phyloP scores from a whole-genome alignment of 2,329 filamentous ascomycete species.

The Cladophialophora exuberans region DNA sequence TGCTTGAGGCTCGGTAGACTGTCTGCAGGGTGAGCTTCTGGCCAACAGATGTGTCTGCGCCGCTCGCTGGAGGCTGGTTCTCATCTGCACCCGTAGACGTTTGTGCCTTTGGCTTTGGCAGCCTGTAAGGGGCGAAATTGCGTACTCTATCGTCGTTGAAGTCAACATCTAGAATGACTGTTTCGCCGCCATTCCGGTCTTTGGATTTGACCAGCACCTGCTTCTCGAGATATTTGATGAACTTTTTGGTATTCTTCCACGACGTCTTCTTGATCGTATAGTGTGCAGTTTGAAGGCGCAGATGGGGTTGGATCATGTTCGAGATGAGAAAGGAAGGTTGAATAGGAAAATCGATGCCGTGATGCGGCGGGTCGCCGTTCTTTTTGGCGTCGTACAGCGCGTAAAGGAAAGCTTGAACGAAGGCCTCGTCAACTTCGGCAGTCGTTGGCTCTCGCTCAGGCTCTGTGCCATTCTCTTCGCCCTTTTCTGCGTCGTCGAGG shows the following conservation, averaged over 20 bases:
- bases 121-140: conserved; percentile 64
- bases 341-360: conserved; percentile 64
- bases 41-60: conserved; percentile 44
- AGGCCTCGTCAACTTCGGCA: conserved; percentile 69
- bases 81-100: conserved; percentile 45
- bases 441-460: conserved; percentile 59
- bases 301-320: conserved; percentile 66
- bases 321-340: conserved; percentile 67
- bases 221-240: conserved; percentile 70
- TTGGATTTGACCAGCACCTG: conserved; percentile 65
- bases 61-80: conserved; percentile 29
- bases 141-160: conserved; percentile 60
- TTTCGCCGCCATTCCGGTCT: conserved; percentile 66
- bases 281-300: conserved; percentile 62
- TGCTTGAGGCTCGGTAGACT: conserved; percentile 61
- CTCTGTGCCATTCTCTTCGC: conserved; percentile 38
- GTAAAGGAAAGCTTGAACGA: conserved; percentile 66
- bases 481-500: not conserved
- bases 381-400: conserved; percentile 63
- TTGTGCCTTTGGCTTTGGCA: conserved; percentile 60
- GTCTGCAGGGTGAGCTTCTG: conserved; percentile 53
- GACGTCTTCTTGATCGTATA: conserved; percentile 71
- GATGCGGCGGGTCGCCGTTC: conserved; percentile 55
- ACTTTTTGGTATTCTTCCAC: conserved; percentile 72
- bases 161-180: conserved; percentile 66